Evolutionary conservation across 306 rosid genomes (phyloP).

Genomic region (Carpinus viminea): DNA sequence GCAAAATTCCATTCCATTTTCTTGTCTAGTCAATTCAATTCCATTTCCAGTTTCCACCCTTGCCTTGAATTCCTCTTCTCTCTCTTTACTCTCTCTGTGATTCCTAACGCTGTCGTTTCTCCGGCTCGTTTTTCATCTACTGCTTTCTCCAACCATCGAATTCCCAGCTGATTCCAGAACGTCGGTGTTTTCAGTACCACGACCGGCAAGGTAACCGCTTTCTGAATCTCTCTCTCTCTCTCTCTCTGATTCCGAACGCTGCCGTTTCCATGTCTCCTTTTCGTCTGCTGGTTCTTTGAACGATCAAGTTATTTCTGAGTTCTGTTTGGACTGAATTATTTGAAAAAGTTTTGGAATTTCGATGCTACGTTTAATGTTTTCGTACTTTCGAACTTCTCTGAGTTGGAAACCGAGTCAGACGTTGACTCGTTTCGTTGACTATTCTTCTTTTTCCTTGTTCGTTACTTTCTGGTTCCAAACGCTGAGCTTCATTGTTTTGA

Average conservation of each 20-base stretch:
- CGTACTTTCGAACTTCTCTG: background rate
- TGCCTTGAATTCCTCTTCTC: background rate
- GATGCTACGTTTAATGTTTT: background rate
- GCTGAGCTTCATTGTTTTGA: background rate
- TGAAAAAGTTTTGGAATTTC: background rate
- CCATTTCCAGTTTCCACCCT: background rate
- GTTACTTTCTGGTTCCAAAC: background rate
- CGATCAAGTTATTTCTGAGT: background rate
- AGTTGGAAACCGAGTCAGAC: constrained; percentile 5
- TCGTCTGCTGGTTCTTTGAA: background rate
- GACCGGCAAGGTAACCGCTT: background rate
- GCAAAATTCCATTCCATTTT: constrained; percentile 11
- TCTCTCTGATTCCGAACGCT: background rate
- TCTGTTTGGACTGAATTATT: background rate
- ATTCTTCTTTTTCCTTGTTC: background rate
- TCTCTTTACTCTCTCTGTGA: background rate
- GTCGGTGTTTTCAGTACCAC: constrained; percentile 9
- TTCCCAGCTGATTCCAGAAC: constrained; percentile 9
- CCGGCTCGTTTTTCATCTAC: background rate
- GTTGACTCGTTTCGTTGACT: constrained; percentile 17
- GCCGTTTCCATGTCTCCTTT: background rate
- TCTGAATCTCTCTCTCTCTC: background rate
- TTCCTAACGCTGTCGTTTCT: background rate
- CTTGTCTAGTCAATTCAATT: constrained; percentile 1
- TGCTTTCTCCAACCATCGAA: background rate